Evolutionary conservation across 768 basidiomycete genomes (phyloP), one percentile per base, ranked within the genome.

Genomic region (Wakefieldia striispora): DNA sequence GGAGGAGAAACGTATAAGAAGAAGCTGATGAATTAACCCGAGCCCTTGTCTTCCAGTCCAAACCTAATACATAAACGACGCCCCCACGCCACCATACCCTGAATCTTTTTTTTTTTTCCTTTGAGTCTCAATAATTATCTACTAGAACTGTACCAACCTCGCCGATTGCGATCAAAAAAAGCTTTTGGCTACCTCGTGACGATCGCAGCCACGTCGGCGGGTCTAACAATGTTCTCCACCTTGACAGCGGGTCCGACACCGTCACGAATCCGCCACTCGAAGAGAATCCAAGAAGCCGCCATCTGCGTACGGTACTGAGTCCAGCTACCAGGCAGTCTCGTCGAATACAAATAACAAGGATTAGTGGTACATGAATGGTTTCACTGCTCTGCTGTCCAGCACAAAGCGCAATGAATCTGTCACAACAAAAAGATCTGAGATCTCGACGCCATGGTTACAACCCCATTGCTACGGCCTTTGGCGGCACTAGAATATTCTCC

Each of bases 401-500:
- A 29, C n/a, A 45, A 14, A 33, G 40, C 20, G 3, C 6, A 6
- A 23, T 23, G 23, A 23, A 23, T 23, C 23, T 23, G 23, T 23
- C 23, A 23, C 23, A 23, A 23, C 6, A 6, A 23, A 41, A 26
- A 37, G 31, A 40, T 47, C 23, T 6, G 23, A 23, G 14, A 6
- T 10, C 1, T 13, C 21, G 33, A 53, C 42, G 45, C 16, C 34
- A 41, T 33, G 10, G 19, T 53, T 50, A 69, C 33, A 56, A 6
- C 23, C 49, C 50, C 20, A 50, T 54, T 9, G 74, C 76, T 10
- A 69, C 79, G 29, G 77, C 79, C 62, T 74, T 70, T 21, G 77
- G 71, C 42, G 72, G 70, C 34, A 73, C 64, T 46, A 84, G 57
- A 48, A 84, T 47, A 33, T 61, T 67, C 46, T 74, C 75, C 49